Evolutionary conservation across 148 eudicot species (phyloP), one percentile per base, ranked within the genome.

Genomic region (Rhododendron mucronatum): DNA sequence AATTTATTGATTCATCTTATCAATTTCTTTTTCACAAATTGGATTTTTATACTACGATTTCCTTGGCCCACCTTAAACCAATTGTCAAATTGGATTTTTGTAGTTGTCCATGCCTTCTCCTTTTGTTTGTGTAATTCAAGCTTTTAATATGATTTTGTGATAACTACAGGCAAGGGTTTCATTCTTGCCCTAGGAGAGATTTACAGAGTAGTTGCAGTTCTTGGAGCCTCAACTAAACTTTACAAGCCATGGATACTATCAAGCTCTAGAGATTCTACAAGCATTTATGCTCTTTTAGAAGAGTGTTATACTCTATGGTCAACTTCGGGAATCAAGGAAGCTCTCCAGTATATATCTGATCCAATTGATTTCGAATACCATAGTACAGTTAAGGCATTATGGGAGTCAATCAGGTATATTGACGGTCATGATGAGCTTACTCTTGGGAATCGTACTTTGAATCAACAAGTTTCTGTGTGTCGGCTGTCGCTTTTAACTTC

Each of bases 161-260:
- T 87, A 84, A 82, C 77, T 82, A 26, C 96, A 96, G 99, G 96
- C 51, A 95, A 90, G 87, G 57, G 53, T 18, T 89, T 91, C 82
- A 85, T 96, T 74, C 84, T 85, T 75, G 93, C 95, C 51, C 91
- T 95, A 26, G 99, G 94, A 87, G 98, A 96, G 89, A 90, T 95
- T 85, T 94, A 91, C 87, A 95, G 95, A 88, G 94, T 89, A 53
- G 91, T 91, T 37, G 87, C 89, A 71, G 88, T 96, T 71, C 90
- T 96, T 77, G 92, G 87, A 85, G 82, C 93, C 61, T 93, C 99
- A 63, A 91, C 88, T 51, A 91, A 92, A 88, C 87, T 96, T 71
- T 93, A 88, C 90, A 92, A 89, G 87, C 95, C 96, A 53, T 95
- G 98, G 96, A 86, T 89, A 55, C 84, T 91, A 50, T 86, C 86